These are phyloP conservation scores for Trichophyton mentagrophytes DNA, from an alignment of 2,329 filamentous ascomycete genomes.

Conservation along the genomic window DNA sequence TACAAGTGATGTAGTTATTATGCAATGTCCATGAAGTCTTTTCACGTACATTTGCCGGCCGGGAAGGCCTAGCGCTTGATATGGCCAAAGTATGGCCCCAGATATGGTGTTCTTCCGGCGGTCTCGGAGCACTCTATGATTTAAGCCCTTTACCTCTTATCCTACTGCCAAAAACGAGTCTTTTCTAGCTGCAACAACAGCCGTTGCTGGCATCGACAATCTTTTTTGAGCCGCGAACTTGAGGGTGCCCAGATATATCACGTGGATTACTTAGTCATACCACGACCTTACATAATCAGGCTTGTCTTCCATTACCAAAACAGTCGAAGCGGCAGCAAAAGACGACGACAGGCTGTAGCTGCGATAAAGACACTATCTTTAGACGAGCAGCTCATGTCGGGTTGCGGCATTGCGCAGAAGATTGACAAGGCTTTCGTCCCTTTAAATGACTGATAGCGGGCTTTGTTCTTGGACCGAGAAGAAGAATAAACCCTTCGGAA, in stretches of 20 bases:
- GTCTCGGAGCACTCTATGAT: neutral
- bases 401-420: neutral
- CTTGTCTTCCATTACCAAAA: neutral
- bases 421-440: neutral
- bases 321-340: too few relatives aligned
- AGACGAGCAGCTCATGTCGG: neutral
- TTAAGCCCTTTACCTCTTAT: neutral
- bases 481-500: neutral
- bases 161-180: neutral
- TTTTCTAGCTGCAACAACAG: neutral
- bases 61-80: too few relatives aligned
- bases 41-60: too few relatives aligned
- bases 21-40: too few relatives aligned
- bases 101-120: too few relatives aligned
- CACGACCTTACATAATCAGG: neutral
- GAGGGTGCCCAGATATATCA: neutral
- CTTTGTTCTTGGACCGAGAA: neutral
- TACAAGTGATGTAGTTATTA: too few relatives aligned
- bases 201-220: neutral
- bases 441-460: neutral
- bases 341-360: neutral
- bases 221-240: neutral
- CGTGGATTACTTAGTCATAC: neutral
- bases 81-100: too few relatives aligned
- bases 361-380: neutral